These are phyloP conservation scores for Eucalyptus globulus DNA, from an alignment of 345 rosid species.

Conservation along the genomic window DNA sequence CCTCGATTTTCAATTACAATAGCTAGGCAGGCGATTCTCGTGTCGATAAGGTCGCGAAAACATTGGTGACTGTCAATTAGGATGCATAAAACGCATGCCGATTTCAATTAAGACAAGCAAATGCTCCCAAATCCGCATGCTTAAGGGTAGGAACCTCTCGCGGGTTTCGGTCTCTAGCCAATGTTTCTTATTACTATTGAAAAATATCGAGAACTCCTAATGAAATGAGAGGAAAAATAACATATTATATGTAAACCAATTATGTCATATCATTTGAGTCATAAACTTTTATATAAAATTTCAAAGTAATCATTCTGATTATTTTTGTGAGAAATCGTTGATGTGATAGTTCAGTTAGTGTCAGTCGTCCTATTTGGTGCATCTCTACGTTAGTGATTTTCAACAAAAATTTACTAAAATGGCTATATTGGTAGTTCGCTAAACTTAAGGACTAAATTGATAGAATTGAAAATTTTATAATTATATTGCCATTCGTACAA, in stretches of 20 bases:
- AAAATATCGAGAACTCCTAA: background rate
- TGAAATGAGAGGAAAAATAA: background rate
- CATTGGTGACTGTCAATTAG: background rate
- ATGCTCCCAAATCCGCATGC: background rate
- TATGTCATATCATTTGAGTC: too few relatives aligned
- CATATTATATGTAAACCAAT: too few relatives aligned
- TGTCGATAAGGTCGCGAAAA: background rate
- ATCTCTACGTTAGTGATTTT: fast-evolving
- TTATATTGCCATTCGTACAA: too few relatives aligned
- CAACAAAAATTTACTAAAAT: fast-evolving
- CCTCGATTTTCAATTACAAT: background rate
- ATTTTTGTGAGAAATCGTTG: too few relatives aligned
- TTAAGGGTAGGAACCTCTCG: background rate
- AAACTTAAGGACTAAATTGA: background rate
- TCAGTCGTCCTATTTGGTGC: background rate
- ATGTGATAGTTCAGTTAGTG: background rate
- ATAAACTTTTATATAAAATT: too few relatives aligned
- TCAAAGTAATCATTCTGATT: fast-evolving
- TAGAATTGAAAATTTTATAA: fast-evolving
- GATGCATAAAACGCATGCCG: background rate
- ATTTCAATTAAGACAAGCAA: background rate
- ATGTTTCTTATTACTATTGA: background rate
- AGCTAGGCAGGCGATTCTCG: background rate
- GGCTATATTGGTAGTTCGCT: background rate
- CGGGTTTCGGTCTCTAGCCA: fast-evolving